These are phyloP conservation scores for Dittrichia graveolens DNA, from an alignment of 129 eudicot genomes.

Conservation along the genomic window DNA sequence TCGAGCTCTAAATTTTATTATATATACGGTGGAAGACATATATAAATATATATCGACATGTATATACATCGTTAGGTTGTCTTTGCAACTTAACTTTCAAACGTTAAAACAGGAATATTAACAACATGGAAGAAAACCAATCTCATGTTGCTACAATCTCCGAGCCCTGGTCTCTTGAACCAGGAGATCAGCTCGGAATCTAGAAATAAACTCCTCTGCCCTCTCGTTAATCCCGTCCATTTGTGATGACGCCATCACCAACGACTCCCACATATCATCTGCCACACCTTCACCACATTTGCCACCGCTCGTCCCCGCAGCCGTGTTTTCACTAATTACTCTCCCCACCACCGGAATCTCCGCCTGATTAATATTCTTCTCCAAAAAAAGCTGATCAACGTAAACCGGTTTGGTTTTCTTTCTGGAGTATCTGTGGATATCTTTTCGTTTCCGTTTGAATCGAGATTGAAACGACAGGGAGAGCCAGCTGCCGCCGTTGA, in stretches of 20 bases:
- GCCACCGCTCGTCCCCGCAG: slow-evolving; percentile 32
- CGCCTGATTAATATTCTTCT: slow-evolving; percentile 19
- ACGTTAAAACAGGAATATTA: slow-evolving; percentile 14
- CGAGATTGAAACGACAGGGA: slow-evolving; percentile 44
- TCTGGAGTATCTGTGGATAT: slow-evolving; percentile 15
- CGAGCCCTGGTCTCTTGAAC: slow-evolving; percentile 48
- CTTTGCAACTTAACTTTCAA: slow-evolving; percentile 14
- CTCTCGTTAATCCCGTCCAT: slow-evolving; percentile 73
- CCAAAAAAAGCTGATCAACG: slow-evolving; percentile 57
- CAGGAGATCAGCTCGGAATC: slow-evolving; percentile 65
- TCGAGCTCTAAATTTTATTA: too few species aligned
- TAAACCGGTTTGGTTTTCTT: slow-evolving; percentile 47
- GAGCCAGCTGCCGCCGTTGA: slow-evolving; percentile 31
- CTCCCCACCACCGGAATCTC: slow-evolving; percentile 28
- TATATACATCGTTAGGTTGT: slow-evolving; percentile 28
- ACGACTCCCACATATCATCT: slow-evolving; percentile 87
- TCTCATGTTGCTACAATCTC: slow-evolving; percentile 39
- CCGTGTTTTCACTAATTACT: slow-evolving; percentile 15
- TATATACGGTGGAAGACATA: too few species aligned
- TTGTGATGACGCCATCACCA: slow-evolving; percentile 62
- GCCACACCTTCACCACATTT: slow-evolving; percentile 33
- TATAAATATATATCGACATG: slow-evolving; percentile 20
- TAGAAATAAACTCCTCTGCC: slow-evolving; percentile 75
- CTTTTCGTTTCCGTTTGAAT: slow-evolving; percentile 38
- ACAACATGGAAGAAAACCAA: background rate